A percentile compares a stretch with the other conserved stretches of the same genome.
These are phyloP conservation scores for Saccharomyces hybrid DNA, from an alignment of 1,139 yeast genomes.

Conservation along the genomic window DNA sequence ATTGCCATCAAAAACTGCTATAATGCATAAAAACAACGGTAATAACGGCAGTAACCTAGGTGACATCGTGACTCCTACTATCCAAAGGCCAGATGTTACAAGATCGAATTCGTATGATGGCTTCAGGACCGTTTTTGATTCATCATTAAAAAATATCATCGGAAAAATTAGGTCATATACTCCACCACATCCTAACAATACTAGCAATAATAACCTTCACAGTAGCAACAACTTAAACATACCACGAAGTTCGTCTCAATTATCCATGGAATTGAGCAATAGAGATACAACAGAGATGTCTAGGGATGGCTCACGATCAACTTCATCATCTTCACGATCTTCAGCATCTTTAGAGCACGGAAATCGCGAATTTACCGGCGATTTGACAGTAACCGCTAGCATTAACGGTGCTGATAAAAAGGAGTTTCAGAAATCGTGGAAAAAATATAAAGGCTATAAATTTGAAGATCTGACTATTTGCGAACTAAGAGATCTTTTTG, in stretches of 20 bases:
- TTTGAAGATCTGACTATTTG: conserved; percentile 27
- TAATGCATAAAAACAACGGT: conserved; percentile 1
- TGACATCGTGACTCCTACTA: conserved; percentile 4
- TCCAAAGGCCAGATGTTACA: conserved; percentile 9
- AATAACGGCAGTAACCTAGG: not conserved
- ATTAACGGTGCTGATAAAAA: conserved; percentile 1
- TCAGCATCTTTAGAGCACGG: not conserved
- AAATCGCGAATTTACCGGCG: not conserved
- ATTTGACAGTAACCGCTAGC: conserved; percentile 1
- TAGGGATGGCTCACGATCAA: conserved; percentile 1
- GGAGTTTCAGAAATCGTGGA: conserved; percentile 15
- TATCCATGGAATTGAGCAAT: conserved; percentile 5
- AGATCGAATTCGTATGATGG: conserved; percentile 23
- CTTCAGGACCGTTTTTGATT: conserved; percentile 24
- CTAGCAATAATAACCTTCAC: conserved; percentile 5
- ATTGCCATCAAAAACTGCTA: conserved; percentile 10
- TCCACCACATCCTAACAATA: conserved; percentile 17
- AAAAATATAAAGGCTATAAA: conserved; percentile 16
- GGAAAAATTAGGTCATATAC: conserved; percentile 28
- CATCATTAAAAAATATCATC: conserved; percentile 26
- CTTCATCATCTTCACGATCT: not conserved
- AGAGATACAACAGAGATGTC: conserved; percentile 1
- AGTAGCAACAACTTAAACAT: not conserved
- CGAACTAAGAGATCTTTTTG: conserved; percentile 27
- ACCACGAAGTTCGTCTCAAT: conserved; percentile 12